A percentile compares a stretch with the other conserved stretches of the same genome.
These are phyloP conservation scores for Posidonia oceanica DNA, from an alignment of 116 monocot genomes.

Conservation along the genomic window DNA sequence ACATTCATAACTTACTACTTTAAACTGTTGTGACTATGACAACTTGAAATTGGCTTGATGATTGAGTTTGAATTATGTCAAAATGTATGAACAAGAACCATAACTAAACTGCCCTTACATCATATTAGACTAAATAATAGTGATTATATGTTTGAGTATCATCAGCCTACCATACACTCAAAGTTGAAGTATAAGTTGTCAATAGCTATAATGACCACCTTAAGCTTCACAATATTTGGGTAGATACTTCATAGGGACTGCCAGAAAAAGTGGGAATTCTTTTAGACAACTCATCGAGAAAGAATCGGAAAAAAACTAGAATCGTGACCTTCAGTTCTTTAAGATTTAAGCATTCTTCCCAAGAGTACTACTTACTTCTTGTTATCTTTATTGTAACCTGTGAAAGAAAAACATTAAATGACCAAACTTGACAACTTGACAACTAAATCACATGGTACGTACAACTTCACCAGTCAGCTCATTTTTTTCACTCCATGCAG, in stretches of 20 bases:
- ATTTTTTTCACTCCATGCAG: constrained; percentile 84
- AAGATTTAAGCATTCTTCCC: constrained; percentile 96
- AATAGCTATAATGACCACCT: constrained; percentile 83
- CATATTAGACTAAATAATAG: no score
- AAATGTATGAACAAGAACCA: no score
- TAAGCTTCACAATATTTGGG: constrained; percentile 95
- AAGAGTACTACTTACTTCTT: constrained; percentile 90
- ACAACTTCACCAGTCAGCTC: constrained; percentile 82
- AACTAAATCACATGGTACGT: constrained; percentile 5
- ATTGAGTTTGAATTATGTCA: no score
- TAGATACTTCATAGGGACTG: constrained; percentile 81
- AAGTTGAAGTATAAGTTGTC: constrained; percentile 71
- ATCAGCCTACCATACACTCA: constrained; percentile 76
- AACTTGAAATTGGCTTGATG: no score
- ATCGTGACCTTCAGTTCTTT: constrained; percentile 82
- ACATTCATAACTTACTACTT: no score
- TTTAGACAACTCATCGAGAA: no score
- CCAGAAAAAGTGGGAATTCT: not conserved
- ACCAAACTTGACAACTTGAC: no score
- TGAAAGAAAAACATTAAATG: not conserved
- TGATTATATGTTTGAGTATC: not conserved
- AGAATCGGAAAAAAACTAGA: no score
- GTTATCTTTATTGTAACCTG: constrained; percentile 93
- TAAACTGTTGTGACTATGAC: no score
- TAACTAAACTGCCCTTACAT: no score